These are phyloP conservation scores for Capronia coronata DNA, from an alignment of 2,329 filamentous ascomycete species.

Conservation along the genomic window DNA sequence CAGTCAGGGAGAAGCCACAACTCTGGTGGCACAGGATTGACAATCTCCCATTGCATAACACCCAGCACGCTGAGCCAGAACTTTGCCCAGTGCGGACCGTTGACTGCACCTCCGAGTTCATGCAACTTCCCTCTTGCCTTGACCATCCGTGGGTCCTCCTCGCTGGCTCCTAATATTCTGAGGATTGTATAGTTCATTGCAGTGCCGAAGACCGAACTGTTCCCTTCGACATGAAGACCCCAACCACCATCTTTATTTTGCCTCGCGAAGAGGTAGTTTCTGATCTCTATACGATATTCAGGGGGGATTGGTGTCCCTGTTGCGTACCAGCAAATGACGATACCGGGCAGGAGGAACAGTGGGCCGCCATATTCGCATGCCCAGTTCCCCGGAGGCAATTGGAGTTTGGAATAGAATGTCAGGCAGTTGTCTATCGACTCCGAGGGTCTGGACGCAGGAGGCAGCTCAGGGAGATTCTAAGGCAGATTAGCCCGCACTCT, in stretches of 20 bases:
- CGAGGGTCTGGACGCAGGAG: slow-evolving; percentile 63
- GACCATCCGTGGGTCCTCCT: slow-evolving; percentile 77
- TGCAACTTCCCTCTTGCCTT: slow-evolving; percentile 78
- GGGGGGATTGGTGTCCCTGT: slow-evolving; percentile 80
- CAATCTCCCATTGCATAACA: slow-evolving; percentile 79
- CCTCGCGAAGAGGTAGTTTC: slow-evolving; percentile 82
- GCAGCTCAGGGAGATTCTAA: slow-evolving; percentile 68
- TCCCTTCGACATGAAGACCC: slow-evolving; percentile 91
- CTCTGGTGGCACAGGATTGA: slow-evolving; percentile 91
- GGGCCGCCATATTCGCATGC: slow-evolving; percentile 96
- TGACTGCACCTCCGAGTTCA: slow-evolving; percentile 74
- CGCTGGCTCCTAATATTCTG: slow-evolving; percentile 72
- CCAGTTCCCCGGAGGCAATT: slow-evolving; percentile 87
- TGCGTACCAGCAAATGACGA: slow-evolving; percentile 80
- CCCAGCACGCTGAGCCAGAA: slow-evolving; percentile 86
- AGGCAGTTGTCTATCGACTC: slow-evolving; percentile 77
- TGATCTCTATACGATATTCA: slow-evolving; percentile 78
- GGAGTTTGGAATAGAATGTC: slow-evolving; percentile 80
- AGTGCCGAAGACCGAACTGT: slow-evolving; percentile 87
- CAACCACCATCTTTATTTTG: slow-evolving; percentile 88
- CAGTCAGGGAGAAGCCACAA: slow-evolving; percentile 89
- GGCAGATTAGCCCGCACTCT: neutral
- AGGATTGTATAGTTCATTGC: slow-evolving; percentile 78
- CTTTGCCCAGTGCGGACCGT: slow-evolving; percentile 92
- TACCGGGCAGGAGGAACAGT: slow-evolving; percentile 85